Percentiles rank a stretch among this genome's conserved stretches.
Evolutionary conservation across 257 asterid species (phyloP).

Genomic region (Solanum pinnatisectum): DNA sequence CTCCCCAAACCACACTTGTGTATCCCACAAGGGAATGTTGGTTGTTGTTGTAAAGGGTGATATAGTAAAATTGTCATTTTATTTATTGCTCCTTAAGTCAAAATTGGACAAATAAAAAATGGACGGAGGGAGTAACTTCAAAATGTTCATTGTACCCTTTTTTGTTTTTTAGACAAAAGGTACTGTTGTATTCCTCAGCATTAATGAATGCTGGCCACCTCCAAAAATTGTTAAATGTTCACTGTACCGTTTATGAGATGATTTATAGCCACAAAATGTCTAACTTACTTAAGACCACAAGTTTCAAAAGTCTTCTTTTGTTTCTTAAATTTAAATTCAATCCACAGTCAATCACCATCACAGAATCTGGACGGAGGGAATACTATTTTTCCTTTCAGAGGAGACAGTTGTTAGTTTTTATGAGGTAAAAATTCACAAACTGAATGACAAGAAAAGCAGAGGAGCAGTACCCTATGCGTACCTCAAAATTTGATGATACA

Average conservation of each 20-base stretch:
- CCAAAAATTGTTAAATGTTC: neutral
- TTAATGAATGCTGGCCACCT: neutral
- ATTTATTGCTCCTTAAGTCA: neutral
- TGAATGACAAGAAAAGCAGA: neutral
- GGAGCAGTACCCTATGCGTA: slow-evolving; percentile 10
- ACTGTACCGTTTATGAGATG: neutral
- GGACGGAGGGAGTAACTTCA: neutral
- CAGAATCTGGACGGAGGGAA: neutral
- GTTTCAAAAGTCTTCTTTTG: neutral
- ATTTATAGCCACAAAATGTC: neutral
- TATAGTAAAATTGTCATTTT: too few species aligned
- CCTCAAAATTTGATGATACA: slow-evolving; percentile 97
- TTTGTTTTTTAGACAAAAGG: neutral
- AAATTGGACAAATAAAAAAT: neutral
- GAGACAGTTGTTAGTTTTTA: neutral
- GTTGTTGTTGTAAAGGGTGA: neutral
- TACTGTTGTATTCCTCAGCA: neutral
- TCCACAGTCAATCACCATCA: neutral
- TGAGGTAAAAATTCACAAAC: neutral
- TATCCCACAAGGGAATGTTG: neutral
- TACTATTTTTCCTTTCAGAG: neutral
- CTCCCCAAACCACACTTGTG: neutral
- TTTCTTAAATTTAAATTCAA: neutral
- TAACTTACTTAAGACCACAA: neutral
- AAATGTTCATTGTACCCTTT: neutral